phyloP scores from a whole-genome alignment of 345 rosid genomes.

The Kandelia obovata region DNA sequence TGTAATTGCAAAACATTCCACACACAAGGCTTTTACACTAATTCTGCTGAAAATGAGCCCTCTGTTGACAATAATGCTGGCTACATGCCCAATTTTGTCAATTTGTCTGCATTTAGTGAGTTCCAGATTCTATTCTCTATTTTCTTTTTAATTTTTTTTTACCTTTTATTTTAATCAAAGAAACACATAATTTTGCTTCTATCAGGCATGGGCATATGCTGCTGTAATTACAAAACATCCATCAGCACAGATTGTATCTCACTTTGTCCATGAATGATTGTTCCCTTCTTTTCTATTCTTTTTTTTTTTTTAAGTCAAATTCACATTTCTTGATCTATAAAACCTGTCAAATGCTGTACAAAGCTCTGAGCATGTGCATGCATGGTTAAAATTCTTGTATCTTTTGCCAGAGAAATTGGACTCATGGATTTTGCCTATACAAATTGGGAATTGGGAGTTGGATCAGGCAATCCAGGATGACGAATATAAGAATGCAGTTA shows the following conservation, averaged over 20 bases:
- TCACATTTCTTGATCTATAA: too few species aligned
- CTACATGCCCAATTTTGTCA: slow-evolving; percentile 29
- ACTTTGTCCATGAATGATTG: too few species aligned
- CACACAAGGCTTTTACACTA: slow-evolving; percentile 30
- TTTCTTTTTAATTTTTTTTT: too few species aligned
- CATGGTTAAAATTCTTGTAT: not conserved
- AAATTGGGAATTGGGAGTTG: slow-evolving; percentile 34
- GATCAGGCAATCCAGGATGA: slow-evolving; percentile 33
- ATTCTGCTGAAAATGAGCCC: slow-evolving; percentile 51
- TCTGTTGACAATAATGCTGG: slow-evolving; percentile 33
- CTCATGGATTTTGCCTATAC: slow-evolving; percentile 72
- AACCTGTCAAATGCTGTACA: too few species aligned
- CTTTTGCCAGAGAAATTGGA: slow-evolving; percentile 29
- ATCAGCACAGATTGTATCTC: too few species aligned
- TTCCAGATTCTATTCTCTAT: slow-evolving; percentile 9
- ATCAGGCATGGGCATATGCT: not conserved
- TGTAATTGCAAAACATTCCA: slow-evolving; percentile 7
- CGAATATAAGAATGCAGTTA: slow-evolving; percentile 58
- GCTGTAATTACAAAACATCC: not conserved
- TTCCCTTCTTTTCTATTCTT: too few species aligned
- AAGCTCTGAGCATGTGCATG: not conserved
- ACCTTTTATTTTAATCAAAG: not conserved
- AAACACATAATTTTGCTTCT: not conserved
- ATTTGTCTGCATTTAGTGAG: slow-evolving; percentile 56
- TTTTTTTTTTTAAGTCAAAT: too few species aligned